Base-by-base conservation (phyloP, 2,329 filamentous ascomycete genomes). In the Boeremia lycopersici region DNA sequence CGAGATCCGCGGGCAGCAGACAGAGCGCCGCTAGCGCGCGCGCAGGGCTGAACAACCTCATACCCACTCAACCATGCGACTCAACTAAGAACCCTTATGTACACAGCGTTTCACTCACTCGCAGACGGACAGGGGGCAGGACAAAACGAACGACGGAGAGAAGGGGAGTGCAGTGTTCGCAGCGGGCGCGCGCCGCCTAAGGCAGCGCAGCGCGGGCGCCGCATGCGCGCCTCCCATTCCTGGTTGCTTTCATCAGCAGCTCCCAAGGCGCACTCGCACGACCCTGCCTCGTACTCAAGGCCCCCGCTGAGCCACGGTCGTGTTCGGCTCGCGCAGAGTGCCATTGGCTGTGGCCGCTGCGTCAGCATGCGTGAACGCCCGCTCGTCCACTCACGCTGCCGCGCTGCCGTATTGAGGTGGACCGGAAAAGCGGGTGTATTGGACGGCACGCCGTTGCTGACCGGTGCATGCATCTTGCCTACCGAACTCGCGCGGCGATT, bases 1-100 rank as follows among this genome's bases (percentile, higher is more conserved):
- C 59, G 42, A 61, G 53, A 41, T 59, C 54, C 15, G 34, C 17
- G n/a, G 54, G 44, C 35, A 69, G 48, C 38, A 71, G 48, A 58
- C 52, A 61, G 58, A 71, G 58, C 48, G 66, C 59, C 28, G 63
- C 57, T 59, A 71, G 67, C 54, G 64, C 61, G 62, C 53, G 60
- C 54, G 57, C 59, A 61, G 61, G 57, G 62, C 61, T 61, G 59
- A 69, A 66, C 33, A 63, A 59, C 63, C 40, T 69, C 68, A 71
- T 71, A 9, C 54, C 48, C 40, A 49, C 31, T 23, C 29, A 42
- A 39, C 55, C 64, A 64, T 68, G 54, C 58, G 51, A 48, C 19
- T 23, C 5, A 5, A 23, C 19, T 5, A 23, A 23, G 19, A 23
- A 23, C 19, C 19, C 3, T 23, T 23, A n/a, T n/a, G n/a, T n/a